Evolutionary conservation across 768 basidiomycete genomes (phyloP).

Genomic region (Panaeolus cyanescens): DNA sequence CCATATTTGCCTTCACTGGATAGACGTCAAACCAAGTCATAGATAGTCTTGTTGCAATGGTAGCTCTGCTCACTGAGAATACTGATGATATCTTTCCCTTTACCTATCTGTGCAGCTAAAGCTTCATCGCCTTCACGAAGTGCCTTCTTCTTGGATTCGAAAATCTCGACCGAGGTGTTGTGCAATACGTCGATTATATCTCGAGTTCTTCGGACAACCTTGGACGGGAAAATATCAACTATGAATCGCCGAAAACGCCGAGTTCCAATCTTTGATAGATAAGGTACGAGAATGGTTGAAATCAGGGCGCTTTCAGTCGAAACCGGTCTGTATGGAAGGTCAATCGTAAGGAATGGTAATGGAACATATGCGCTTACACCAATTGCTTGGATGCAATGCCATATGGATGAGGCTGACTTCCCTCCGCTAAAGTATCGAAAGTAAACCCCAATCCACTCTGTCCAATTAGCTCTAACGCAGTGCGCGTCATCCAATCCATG

Average conservation of each 20-base stretch:
- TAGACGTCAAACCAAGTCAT: background rate
- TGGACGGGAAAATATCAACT: conserved; percentile 30
- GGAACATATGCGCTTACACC: conserved; percentile 6
- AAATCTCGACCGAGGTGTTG: conserved; percentile 33
- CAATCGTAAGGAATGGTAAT: no score
- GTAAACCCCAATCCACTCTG: conserved; percentile 38
- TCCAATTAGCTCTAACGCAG: conserved; percentile 39
- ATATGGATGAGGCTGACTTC: conserved; percentile 14
- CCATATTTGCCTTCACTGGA: conserved; percentile 37
- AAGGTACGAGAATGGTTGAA: background rate
- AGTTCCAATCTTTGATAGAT: conserved; percentile 12
- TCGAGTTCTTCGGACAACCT: conserved; percentile 23
- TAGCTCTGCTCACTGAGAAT: conserved; percentile 34
- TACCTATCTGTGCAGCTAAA: conserved; percentile 29
- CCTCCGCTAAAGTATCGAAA: conserved; percentile 30
- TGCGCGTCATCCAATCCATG: conserved; percentile 33
- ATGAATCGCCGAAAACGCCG: conserved; percentile 26
- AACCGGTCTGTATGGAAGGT: background rate
- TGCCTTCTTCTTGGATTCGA: conserved; percentile 32
- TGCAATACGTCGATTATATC: conserved; percentile 34
- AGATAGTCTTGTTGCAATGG: background rate
- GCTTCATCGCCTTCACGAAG: conserved; percentile 33
- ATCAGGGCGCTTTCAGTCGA: background rate
- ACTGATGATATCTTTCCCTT: conserved; percentile 46
- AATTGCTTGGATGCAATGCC: conserved; percentile 13